Conservation (phyloP, 2,329 filamentous ascomycete genomes). For the Sodiomyces alkalinus region DNA sequence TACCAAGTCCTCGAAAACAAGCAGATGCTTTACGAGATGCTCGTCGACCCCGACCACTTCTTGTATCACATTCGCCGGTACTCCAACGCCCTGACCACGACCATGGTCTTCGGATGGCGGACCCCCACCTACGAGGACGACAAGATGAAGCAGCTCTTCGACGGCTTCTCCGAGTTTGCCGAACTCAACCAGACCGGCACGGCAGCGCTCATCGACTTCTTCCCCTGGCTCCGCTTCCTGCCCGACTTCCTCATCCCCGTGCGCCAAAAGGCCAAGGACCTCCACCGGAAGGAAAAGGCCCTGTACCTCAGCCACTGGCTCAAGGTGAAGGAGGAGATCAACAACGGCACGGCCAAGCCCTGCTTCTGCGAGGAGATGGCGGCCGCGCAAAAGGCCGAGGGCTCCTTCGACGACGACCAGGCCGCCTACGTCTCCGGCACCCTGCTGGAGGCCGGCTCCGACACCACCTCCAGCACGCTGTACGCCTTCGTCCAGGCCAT, state of each 20-base stretch:
- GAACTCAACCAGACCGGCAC: too few relatives aligned
- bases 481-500: constrained; percentile 11
- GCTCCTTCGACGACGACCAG: constrained; percentile 17
- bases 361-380: constrained; percentile 20
- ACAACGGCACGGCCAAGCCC: constrained; percentile 14
- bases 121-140: constrained; percentile 23
- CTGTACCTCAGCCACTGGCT: constrained; percentile 18
- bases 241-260: constrained; percentile 16
- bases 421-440: constrained; percentile 21
- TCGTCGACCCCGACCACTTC: constrained; percentile 22
- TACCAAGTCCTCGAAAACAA: constrained; percentile 35
- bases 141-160: constrained; percentile 27
- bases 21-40: constrained; percentile 23
- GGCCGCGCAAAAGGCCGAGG: constrained; percentile 12
- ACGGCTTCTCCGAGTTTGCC: too few relatives aligned
- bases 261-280: too few relatives aligned
- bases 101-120: constrained; percentile 34
- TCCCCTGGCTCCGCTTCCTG: constrained; percentile 16
- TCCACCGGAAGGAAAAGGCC: too few relatives aligned
- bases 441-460: constrained; percentile 20
- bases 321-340: constrained; percentile 9
- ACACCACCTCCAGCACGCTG: constrained; percentile 13
- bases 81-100: constrained; percentile 31
- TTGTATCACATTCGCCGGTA: constrained; percentile 30
- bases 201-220: constrained; percentile 24